Percentiles rank a stretch among this genome's conserved stretches.
These are phyloP conservation scores for Warburgia ugandensis DNA, from an alignment of 164 flowering plant genomes.

Conservation along the genomic window DNA sequence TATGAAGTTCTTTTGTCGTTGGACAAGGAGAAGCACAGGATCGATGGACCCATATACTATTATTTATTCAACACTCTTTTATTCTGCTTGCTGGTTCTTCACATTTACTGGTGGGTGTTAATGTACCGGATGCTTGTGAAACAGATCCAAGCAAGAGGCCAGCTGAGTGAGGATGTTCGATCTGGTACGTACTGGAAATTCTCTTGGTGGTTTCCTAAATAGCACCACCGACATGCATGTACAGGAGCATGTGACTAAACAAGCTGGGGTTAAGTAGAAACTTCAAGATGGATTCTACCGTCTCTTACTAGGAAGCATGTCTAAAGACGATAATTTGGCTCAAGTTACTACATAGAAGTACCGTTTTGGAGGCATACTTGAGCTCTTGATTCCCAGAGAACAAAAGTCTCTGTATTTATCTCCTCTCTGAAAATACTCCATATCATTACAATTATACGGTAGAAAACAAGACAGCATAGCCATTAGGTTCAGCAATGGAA, in stretches of 20 bases:
- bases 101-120: conserved; percentile 89
- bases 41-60: conserved; percentile 78
- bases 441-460: too few species aligned
- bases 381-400: too few species aligned
- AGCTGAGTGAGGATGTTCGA: conserved; percentile 84
- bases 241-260: background rate
- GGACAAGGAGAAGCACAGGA: conserved; percentile 55
- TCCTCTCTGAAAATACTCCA: too few species aligned
- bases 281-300: too few species aligned
- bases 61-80: conserved; percentile 80
- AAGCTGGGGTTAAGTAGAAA: background rate
- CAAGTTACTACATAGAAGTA: too few species aligned
- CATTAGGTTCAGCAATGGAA: too few species aligned
- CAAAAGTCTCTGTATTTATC: too few species aligned
- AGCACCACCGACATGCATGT: background rate
- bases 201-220: background rate
- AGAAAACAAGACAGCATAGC: too few species aligned
- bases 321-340: too few species aligned
- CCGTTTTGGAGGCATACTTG: too few species aligned
- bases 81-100: conserved; percentile 74
- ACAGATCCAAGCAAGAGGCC: conserved; percentile 81
- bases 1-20: conserved; percentile 62
- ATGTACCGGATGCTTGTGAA: conserved; percentile 84
- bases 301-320: too few species aligned
- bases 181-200: conserved; percentile 51